These are phyloP conservation scores for Berkeleyomyces basicola DNA, from an alignment of 2,329 filamentous ascomycete genomes.

Conservation along the genomic window DNA sequence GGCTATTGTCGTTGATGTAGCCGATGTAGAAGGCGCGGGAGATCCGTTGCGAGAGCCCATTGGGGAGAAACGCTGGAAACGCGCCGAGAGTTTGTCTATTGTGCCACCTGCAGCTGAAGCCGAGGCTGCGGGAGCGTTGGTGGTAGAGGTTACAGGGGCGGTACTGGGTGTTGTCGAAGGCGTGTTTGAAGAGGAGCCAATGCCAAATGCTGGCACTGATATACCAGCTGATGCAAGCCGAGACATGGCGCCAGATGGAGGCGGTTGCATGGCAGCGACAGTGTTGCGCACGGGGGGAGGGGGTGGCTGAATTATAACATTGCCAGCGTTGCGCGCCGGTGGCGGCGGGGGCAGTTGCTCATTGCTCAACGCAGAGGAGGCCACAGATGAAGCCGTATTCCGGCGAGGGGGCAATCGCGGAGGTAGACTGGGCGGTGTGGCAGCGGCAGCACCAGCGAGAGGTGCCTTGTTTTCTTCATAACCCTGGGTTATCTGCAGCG, in stretches of 20 bases:
- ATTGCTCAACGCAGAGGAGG: conserved; percentile 20
- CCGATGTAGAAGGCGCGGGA: conserved; percentile 4
- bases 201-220: conserved; percentile 62
- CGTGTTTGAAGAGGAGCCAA: conserved; percentile 34
- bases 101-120: conserved; percentile 17
- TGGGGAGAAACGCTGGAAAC: conserved; percentile 9
- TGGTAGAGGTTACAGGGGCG: conserved; percentile 12
- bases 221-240: conserved; percentile 59
- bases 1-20: neutral
- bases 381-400: conserved; percentile 15
- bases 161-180: conserved; percentile 16
- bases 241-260: conserved; percentile 30
- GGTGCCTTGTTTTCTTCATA: conserved; percentile 1
- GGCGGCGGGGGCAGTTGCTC: conserved; percentile 19
- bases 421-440: conserved; percentile 49
- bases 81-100: conserved; percentile 14
- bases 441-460: conserved; percentile 12
- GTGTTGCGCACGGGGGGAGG: conserved; percentile 13
- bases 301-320: conserved; percentile 17
- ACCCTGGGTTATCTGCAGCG: conserved; percentile 16
- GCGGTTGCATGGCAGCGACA: conserved; percentile 31
- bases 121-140: conserved; percentile 18
- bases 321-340: conserved; percentile 27
- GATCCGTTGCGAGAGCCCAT: conserved; percentile 1
- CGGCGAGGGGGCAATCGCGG: conserved; percentile 42